Base-by-base conservation (phyloP, 768 basidiomycete species). In the Sistotremastrum suecicum region DNA sequence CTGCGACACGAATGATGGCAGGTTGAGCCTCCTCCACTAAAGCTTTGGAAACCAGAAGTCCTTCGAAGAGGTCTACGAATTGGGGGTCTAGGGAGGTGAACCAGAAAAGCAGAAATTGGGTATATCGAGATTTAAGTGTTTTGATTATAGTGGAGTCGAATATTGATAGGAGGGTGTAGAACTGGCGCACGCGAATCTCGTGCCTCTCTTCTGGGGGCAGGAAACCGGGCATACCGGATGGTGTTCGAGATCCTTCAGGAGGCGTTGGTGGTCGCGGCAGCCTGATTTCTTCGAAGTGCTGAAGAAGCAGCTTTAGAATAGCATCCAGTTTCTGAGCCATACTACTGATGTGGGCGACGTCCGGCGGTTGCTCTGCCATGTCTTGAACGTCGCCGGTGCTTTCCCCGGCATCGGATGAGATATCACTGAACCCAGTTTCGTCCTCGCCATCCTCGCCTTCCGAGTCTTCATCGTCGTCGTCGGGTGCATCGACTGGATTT, bases 91-190 rank as follows among this genome's bases (percentile, higher is more conserved):
- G 80, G 0, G 94, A 97, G 20, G 91, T 74, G 57, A 82, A 89
- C 80, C 89, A 95, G 69, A 99, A 99, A 40, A 98, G 56, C 49
- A 99, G 75, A 65, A 99, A 99, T 56, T 98, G 95, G 9, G 90
- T 91, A 61, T 98, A 95, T 36, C 92, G 85, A 0, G 91, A 95
- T 56, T 92, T 91, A 68, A 95, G 95, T 2, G 95, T 98, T 36
- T 81, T 84, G 42, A 99, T 75, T 58, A 99, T 90, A 35, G 81
- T 81, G 37, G 88, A 78, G 60, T 95, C 89, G 56, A 99, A 99
- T 51, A 97, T 89, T 51, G 83, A 78, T 43, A 99, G 76, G 12
- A 99, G 80, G 31, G 83, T 75, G 53, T 85, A 74, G 60, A 98
- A 98, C 53, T 87, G 86, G 74, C 59, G 5, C 71, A 71, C 29